Conservation (phyloP, 768 basidiomycete genomes). For the Boletus coccyginus region DNA sequence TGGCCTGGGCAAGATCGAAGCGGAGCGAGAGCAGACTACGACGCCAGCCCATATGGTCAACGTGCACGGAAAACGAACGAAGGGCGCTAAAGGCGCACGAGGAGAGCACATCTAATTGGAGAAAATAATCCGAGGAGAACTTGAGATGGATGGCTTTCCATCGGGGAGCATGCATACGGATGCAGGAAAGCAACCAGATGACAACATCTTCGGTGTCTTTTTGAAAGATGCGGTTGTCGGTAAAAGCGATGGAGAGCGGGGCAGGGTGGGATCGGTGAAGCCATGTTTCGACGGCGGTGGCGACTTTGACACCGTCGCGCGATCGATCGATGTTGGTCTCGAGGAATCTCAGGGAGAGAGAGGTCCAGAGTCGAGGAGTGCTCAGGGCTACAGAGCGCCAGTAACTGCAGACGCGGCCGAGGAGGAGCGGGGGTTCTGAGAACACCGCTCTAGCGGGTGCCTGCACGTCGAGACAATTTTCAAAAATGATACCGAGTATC, state of each 20-base stretch:
- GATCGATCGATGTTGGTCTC: constrained; percentile 22
- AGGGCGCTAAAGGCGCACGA: constrained; percentile 22
- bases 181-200: constrained; percentile 17
- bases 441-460: not conserved
- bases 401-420: constrained; percentile 23
- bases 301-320: constrained; percentile 14
- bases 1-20: constrained; percentile 20
- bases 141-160: constrained; percentile 28
- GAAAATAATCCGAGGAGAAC: constrained; percentile 28
- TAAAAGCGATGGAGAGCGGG: constrained; percentile 24
- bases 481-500: constrained; percentile 37
- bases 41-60: constrained; percentile 30
- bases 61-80: constrained; percentile 20
- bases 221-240: constrained; percentile 26
- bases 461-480: constrained; percentile 13
- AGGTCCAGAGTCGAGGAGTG: constrained; percentile 25
- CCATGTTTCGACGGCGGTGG: constrained; percentile 21
- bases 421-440: constrained; percentile 22
- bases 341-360: constrained; percentile 22
- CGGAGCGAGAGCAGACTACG: constrained; percentile 16
- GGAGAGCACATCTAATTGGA: constrained; percentile 14
- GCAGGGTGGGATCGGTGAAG: constrained; percentile 18
- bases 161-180: constrained; percentile 16
- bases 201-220: constrained; percentile 22
- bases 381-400: constrained; percentile 22